Evolutionary conservation across 257 asterid genomes (phyloP).

Genomic region (Nicotiana noctiflora): DNA sequence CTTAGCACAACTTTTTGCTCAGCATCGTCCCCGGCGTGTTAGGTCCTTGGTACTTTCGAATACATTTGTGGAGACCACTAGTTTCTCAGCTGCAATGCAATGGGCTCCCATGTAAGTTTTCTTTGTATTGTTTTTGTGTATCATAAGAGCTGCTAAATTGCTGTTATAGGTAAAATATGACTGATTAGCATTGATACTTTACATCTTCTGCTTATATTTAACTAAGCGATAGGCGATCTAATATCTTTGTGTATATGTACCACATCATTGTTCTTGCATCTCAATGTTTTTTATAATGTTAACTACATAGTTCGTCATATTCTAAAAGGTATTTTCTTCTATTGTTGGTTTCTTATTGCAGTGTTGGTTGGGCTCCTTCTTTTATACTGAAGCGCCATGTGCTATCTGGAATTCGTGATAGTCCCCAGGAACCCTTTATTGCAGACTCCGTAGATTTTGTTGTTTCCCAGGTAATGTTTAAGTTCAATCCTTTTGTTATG

Average conservation of each 20-base stretch:
- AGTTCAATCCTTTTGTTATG: neutral
- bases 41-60: conserved; percentile 87
- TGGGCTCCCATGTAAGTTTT: conserved; percentile 91
- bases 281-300: neutral
- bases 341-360: conserved; percentile 35
- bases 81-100: conserved; percentile 89
- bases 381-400: conserved; percentile 88
- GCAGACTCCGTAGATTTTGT: conserved; percentile 98
- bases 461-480: conserved; percentile 78
- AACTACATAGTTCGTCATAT: neutral
- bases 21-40: conserved; percentile 94
- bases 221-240: neutral
- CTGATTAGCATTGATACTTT: neutral
- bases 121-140: neutral
- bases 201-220: neutral
- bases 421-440: conserved; percentile 96
- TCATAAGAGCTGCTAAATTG: neutral
- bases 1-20: conserved; percentile 97
- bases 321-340: conserved; percentile 2
- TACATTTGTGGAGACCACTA: conserved; percentile 82
- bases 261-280: neutral
- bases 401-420: conserved; percentile 79
- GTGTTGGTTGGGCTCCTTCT: conserved; percentile 94
- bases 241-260: neutral
- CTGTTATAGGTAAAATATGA: neutral